Evolutionary conservation across 306 rosid species (phyloP), one percentile per base, ranked within the genome.

Genomic region (Quercus engelmannii): DNA sequence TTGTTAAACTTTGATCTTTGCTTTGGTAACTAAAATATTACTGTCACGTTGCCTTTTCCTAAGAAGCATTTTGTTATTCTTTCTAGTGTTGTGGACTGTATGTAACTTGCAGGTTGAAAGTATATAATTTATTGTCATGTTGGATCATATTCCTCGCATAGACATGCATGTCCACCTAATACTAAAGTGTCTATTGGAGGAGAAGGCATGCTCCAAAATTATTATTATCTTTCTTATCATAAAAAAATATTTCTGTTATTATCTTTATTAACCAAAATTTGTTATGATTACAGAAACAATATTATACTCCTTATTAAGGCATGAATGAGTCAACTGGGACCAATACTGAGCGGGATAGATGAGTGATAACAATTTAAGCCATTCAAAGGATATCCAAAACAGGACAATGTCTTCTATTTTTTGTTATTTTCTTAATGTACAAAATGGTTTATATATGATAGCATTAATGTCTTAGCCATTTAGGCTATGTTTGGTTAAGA

Each of bases 1-100:
- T 62, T 69, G 71, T 75, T 69, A 26, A 67, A 74, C 80, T 55
- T 68, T 71, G 26, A 7, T 79, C 64, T 78, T 28, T 71, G 82
- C 64, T 78, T 28, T 74, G 82, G 10, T 77, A 59, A 84, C 70
- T 85, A 73, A 71, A 87, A 74, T 82, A 79, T 56, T 43, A 63
- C 57, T 13, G 38, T 20, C 56, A 23, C 49, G 76, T 73, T 72
- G 63, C 70, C 58, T 71, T 68, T 74, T 57, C 14, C 12, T n/a
- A 33, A 68, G 51, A 33, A 35, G n/a, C 72, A 68, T 67, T 33
- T 35, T 33, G 25, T 33, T 33, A 18, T 38, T 68, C 52, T 68
- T 19, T 68, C 6, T 2, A 35, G 72, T 35, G 28, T 67, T 35
- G 52, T 67, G 71, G 71, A 67, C 26, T 67, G 5, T 23, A 49